Conservation (phyloP, 805 yeast genomes). For the Groenewaldozyma tartarivorans region DNA sequence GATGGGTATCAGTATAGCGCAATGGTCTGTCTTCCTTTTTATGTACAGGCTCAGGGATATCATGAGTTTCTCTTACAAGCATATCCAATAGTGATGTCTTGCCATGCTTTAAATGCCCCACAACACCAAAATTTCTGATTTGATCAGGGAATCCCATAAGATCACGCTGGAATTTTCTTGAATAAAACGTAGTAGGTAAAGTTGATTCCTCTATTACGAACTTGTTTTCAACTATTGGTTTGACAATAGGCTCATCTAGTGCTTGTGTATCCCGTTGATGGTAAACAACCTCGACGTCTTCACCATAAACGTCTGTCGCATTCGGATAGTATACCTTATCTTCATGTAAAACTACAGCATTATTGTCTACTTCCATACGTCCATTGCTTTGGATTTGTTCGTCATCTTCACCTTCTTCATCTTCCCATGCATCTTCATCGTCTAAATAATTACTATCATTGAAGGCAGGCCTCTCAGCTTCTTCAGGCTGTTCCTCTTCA, state of each 20-base stretch:
- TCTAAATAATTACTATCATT: slow-evolving; percentile 12
- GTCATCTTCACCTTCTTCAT: not conserved
- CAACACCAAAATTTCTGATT: slow-evolving; percentile 62
- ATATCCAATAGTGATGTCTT: slow-evolving; percentile 71
- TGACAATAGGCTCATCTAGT: slow-evolving; percentile 54
- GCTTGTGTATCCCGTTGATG: slow-evolving; percentile 45
- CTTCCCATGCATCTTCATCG: slow-evolving; percentile 10
- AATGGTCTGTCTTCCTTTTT: slow-evolving; percentile 36
- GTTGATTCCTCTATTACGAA: slow-evolving; percentile 41
- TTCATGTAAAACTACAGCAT: slow-evolving; percentile 34
- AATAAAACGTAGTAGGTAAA: slow-evolving; percentile 52
- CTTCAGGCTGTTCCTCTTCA: slow-evolving; percentile 12
- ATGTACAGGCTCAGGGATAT: slow-evolving; percentile 23
- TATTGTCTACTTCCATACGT: slow-evolving; percentile 1
- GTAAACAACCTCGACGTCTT: slow-evolving; percentile 56
- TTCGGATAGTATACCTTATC: slow-evolving; percentile 37
- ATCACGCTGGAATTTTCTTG: slow-evolving; percentile 43
- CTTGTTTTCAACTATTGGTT: slow-evolving; percentile 36
- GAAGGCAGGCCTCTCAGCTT: slow-evolving; percentile 16
- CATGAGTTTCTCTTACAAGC: slow-evolving; percentile 58
- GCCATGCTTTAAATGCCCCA: slow-evolving; percentile 80
- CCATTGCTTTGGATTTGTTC: not conserved
- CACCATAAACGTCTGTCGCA: slow-evolving; percentile 42
- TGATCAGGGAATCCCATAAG: slow-evolving; percentile 47
- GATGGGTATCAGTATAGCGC: slow-evolving; percentile 64